A percentile compares a stretch with the other conserved stretches of the same genome.
These are phyloP conservation scores for Emericellopsis cladophorae DNA, from an alignment of 2,329 filamentous ascomycete species.

Conservation along the genomic window DNA sequence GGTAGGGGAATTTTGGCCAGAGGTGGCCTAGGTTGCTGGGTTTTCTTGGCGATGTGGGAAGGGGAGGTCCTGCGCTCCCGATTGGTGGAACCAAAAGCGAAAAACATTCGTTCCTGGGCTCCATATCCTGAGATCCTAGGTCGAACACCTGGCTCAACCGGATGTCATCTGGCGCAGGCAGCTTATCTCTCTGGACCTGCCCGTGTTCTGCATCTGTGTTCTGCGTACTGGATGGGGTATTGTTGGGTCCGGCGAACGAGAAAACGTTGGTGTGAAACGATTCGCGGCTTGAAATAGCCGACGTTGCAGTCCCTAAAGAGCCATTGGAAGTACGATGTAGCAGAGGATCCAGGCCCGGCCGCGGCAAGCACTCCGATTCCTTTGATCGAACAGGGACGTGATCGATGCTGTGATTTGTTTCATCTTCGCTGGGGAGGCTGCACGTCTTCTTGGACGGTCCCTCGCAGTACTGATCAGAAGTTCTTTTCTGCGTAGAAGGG, in stretches of 20 bases:
- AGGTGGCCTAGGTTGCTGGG: neutral
- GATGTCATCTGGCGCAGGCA: no score
- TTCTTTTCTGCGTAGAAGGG: neutral
- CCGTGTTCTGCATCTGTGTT: constrained; percentile 12
- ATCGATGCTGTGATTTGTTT: constrained; percentile 6
- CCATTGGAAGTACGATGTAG: no score
- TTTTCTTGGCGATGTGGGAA: neutral
- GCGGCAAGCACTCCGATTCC: no score
- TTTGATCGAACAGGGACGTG: constrained; percentile 6
- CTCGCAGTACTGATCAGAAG: neutral
- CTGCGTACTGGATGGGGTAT: constrained; percentile 14
- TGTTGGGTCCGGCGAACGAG: neutral
- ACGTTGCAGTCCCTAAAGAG: no score
- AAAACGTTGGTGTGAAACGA: no score
- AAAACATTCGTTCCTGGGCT: constrained; percentile 6
- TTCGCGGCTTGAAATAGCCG: no score
- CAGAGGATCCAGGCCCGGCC: no score
- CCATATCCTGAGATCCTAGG: constrained; percentile 2
- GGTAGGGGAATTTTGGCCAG: neutral
- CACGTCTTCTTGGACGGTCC: neutral
- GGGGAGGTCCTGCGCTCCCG: no score
- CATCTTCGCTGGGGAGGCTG: neutral
- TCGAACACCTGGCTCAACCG: constrained; percentile 3
- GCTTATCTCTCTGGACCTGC: no score
- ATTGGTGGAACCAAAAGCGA: constrained; percentile 2